Conservation (phyloP, 805 yeast genomes). For the Spathaspora gorwiae region DNA sequence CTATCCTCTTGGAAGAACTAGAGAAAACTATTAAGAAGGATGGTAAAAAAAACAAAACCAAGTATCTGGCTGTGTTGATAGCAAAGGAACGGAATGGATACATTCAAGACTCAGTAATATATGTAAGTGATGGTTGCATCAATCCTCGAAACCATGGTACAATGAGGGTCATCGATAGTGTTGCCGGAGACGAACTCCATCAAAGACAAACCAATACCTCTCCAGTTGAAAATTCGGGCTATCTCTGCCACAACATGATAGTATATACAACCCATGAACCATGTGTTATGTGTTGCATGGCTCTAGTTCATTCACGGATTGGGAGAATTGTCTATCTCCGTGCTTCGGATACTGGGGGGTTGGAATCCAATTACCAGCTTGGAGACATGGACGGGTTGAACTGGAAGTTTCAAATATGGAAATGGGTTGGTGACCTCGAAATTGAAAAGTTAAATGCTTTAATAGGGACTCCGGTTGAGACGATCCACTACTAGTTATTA, state of each 20-base stretch:
- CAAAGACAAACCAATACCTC: slow-evolving; percentile 22
- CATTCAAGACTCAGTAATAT: background rate
- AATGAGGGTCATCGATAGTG: slow-evolving; percentile 62
- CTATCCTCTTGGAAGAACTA: slow-evolving; percentile 8
- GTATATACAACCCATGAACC: slow-evolving; percentile 94
- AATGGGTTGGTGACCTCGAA: slow-evolving; percentile 49
- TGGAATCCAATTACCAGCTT: slow-evolving; percentile 68
- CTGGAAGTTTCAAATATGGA: slow-evolving; percentile 84
- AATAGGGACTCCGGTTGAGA: background rate
- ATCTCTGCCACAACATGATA: slow-evolving; percentile 71
- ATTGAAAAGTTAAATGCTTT: background rate
- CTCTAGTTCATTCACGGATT: slow-evolving; percentile 84
- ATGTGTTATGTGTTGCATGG: slow-evolving; percentile 96
- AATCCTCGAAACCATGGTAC: slow-evolving; percentile 70
- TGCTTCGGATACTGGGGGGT: slow-evolving; percentile 38
- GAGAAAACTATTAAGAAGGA: background rate
- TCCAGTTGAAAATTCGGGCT: slow-evolving; percentile 25
- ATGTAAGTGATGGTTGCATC: background rate
- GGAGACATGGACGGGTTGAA: slow-evolving; percentile 74
- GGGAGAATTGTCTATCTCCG: slow-evolving; percentile 58
- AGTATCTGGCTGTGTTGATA: slow-evolving; percentile 5
- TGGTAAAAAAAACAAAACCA: background rate
- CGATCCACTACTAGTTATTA: background rate
- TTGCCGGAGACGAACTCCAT: slow-evolving; percentile 52
- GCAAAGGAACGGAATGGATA: slow-evolving; percentile 2